phyloP scores from a whole-genome alignment of 768 basidiomycete species.

The Glaciozyma martinii region DNA sequence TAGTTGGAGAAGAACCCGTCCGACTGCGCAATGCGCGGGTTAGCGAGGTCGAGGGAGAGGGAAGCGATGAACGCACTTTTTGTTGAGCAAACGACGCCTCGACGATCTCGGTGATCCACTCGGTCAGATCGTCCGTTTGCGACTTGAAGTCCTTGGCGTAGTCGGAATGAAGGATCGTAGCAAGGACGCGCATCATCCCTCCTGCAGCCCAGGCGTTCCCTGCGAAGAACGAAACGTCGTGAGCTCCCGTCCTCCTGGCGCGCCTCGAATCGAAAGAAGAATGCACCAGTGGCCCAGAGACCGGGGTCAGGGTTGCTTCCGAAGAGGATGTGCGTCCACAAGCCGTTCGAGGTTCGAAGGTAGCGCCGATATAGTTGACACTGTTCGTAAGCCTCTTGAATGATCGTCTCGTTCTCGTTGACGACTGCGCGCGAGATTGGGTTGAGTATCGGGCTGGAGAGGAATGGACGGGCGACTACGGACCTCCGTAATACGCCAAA shows the following conservation, averaged over 20 bases:
- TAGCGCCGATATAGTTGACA: conserved; percentile 61
- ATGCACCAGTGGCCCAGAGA: conserved; percentile 53
- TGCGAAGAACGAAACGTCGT: neutral
- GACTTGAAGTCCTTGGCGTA: conserved; percentile 36
- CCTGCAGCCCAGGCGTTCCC: conserved; percentile 77
- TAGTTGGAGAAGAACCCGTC: conserved; percentile 57
- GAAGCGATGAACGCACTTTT: conserved; percentile 4
- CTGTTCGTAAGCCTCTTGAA: conserved; percentile 61
- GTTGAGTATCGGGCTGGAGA: neutral
- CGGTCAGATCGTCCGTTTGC: conserved; percentile 36
- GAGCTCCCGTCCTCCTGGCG: no score
- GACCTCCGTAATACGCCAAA: conserved; percentile 65
- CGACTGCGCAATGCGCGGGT: neutral
- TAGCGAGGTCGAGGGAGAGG: neutral
- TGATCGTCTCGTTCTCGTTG: conserved; percentile 52
- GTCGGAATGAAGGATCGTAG: conserved; percentile 58
- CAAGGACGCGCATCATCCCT: conserved; percentile 74
- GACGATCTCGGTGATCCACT: conserved; percentile 37
- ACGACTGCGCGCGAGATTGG: conserved; percentile 21
- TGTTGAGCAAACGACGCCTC: conserved; percentile 15
- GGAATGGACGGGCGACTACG: neutral
- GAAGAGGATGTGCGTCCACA: conserved; percentile 69
- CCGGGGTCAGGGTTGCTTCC: conserved; percentile 55
- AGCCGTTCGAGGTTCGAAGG: conserved; percentile 43
- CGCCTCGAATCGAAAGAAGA: no score